Base-by-base conservation (phyloP, 257 asterid genomes). In the Fraxinus anomala region DNA sequence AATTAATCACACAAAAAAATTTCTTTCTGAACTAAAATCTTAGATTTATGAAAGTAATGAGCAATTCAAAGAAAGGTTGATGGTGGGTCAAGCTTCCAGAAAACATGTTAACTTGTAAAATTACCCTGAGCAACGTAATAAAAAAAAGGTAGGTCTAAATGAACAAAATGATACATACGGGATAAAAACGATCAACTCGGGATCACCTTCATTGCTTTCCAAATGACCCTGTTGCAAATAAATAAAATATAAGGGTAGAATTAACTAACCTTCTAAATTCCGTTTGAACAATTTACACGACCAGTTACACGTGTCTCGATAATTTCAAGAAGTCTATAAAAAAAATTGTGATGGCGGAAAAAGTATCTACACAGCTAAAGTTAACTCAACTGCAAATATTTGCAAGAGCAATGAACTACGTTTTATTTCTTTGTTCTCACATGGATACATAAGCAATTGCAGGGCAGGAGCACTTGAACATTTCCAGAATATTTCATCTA, bases 151-250 rank as follows among this genome's bases (percentile, higher is more conserved):
- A 24, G 6, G 66, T n/a, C 26, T 1, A 61, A 61, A 76, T 72
- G 13, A 70, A 77, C 79, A 66, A 67, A 66, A 40, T 40, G 59
- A 68, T 73, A 88, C 97, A 90, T 87, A 95, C 98, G 98, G 99
- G 68, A 95, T 95, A 83, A 91, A 92, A 80, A 95, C 94, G 79
- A 95, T 92, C 88, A 95, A 83, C 87, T 95, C 98, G 1, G 99
- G 98, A 85, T 95, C 99, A 17, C 96, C 98, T 63, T 86, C 92
- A 81, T 95, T 95, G 96, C 98, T 95, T 87, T 95, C 99, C 93
- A 95, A 83, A 86, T 86, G 81, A 85, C 96, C 97, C 99, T 95
- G 91, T 66, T 28, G 67, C 39, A 63, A 72, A 73, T 61, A 30
- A 59, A 44, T 19, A 51, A 77, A 68, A 81, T 51, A 36, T 26